Evolutionary conservation across 345 rosid genomes (phyloP).

Genomic region (Gossypioides kirkii): DNA sequence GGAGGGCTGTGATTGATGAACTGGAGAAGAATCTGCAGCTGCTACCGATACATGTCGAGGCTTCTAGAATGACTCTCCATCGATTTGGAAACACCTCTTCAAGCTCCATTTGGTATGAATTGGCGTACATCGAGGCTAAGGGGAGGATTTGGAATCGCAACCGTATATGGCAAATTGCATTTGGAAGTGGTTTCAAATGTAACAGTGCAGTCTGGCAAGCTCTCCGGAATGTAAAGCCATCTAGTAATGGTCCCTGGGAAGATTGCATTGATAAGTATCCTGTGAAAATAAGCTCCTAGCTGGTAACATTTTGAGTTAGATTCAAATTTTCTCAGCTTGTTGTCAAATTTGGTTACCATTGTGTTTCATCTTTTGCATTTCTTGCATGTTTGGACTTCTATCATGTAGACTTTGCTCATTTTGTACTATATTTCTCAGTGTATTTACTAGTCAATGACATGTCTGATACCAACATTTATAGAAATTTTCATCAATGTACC

Average conservation of each 20-base stretch:
- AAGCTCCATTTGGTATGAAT: conserved; percentile 54
- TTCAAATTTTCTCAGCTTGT: conserved; percentile 3
- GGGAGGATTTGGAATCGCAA: conserved; percentile 40
- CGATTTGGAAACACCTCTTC: conserved; percentile 59
- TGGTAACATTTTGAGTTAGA: neutral
- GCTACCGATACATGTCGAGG: conserved; percentile 44
- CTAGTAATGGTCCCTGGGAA: conserved; percentile 30
- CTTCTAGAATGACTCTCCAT: conserved; percentile 57
- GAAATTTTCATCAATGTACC: neutral
- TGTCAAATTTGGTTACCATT: neutral
- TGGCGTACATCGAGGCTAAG: conserved; percentile 47
- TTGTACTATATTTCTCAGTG: neutral
- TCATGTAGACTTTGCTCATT: conserved; percentile 2
- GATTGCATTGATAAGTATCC: conserved; percentile 41
- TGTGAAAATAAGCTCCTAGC: conserved; percentile 27
- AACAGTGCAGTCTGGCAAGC: conserved; percentile 50
- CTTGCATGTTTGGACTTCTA: neutral
- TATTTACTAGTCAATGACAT: neutral
- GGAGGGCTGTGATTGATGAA: conserved; percentile 57
- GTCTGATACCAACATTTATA: neutral
- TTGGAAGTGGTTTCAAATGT: conserved; percentile 52
- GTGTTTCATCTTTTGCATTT: neutral
- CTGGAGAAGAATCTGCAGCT: conserved; percentile 57
- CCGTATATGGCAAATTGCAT: conserved; percentile 42
- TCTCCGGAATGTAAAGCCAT: conserved; percentile 31